Evolutionary conservation across 2,329 filamentous ascomycete species (phyloP), one percentile per base, ranked within the genome.

Genomic region (Aspergillus quadrilineatus): DNA sequence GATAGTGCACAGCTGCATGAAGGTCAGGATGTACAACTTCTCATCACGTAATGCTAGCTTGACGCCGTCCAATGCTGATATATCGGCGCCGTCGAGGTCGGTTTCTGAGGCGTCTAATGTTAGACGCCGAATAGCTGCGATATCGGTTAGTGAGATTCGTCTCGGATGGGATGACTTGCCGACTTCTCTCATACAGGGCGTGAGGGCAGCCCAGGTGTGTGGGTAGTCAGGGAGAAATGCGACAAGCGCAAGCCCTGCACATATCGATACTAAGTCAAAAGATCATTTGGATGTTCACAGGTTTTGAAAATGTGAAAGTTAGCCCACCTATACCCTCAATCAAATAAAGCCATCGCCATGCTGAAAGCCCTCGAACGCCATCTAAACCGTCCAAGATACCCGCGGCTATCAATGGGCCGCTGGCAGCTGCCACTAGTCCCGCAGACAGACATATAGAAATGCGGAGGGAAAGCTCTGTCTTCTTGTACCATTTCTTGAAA

Each of bases 391-490:
- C 66, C 8, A 79, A 68, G 37, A 83, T 81, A 3, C 78, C 80
- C 0, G 80, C 81, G 1, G 79, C 80, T 48, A 84, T 81, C 30
- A 83, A 71, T 17, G 77, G 79, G 17, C 79, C 79, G 62, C 83
- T 83, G 2, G 80, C 80, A 53, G 69, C 77, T 50, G 75, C 76
- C 26, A 82, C 69, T 9, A 82, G 67, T 6, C 75, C 78, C 2
- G 79, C 80, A 2, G 79, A 78, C 63, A 81, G 82, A 55, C 83
- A 77, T 30, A 82, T 75, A 41, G 75, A 75, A 62, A 79, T 80
- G 4, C 81, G 75, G 43, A 80, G 74, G 2, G 76, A 77, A 30
- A 83, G 65, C 58, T 83, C 81, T 30, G 77, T 74, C 49, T 78
- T 78, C 1, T 79, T 83, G 60, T 83, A 83, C 79, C 80, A 82